Base-by-base conservation (phyloP, 768 basidiomycete species). In the Tricholoma sp. region DNA sequence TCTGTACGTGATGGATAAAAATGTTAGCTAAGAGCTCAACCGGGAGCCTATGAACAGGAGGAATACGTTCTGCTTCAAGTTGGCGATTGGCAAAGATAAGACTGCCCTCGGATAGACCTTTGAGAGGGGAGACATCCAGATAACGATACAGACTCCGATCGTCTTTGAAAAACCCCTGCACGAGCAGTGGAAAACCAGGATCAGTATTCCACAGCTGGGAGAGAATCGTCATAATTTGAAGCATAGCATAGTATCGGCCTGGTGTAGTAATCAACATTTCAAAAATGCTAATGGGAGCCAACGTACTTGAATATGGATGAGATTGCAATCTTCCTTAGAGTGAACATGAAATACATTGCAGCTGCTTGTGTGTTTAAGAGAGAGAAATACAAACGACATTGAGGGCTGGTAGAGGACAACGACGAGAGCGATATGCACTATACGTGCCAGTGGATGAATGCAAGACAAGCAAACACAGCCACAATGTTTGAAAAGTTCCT, bases 1-100 rank as follows among this genome's bases (percentile, higher is more conserved):
- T 17, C 10, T 41, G 47, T 9, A 39, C 3, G 32, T 55, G 50
- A 29, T 55, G 45, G 1, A n/a, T 24, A 15, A 55, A 55, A 24
- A 55, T 29, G 31, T 55, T 34, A 6, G 11, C 45, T 20, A 55
- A 28, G 50, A 55, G 33, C 32, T 55, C 54, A 3, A 42, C 49
- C 6, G 54, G 54, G 33, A 55, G 28, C 37, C 28, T 31, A 9
- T 55, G 36, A 18, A 55, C 31, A 6, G 47, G 54, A 50, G 54
- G 54, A 2, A 32, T 28, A 3, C 20, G 24, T 3, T 31, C 24
- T 4, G 52, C 24, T 24, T 24, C 24, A 24, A 24, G 24, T 17
- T n/a, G 34, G 51, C n/a, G 24, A 15, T 15, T 29, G 13, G 17
- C 11, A 6, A n/a, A n/a, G 3, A 33, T 20, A 13, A 28, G n/a